Evolutionary conservation across 2,329 filamentous ascomycete genomes (phyloP), one percentile per base, ranked within the genome.

Genomic region (Cryphonectria radicalis): DNA sequence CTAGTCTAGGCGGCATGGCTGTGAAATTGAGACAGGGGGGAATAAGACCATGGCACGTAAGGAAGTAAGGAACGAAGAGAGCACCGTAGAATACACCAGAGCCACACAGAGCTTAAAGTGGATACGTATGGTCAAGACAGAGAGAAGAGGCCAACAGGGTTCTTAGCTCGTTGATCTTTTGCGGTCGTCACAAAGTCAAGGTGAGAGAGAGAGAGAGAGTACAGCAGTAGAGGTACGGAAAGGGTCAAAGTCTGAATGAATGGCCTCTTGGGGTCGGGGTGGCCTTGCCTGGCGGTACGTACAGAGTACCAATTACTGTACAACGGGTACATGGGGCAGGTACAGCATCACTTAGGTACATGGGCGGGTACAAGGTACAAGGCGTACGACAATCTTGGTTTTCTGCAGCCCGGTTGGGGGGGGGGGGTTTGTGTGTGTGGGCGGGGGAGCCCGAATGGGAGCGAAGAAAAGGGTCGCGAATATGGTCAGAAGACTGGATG

Each of bases 1-100:
- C 69, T 71, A 73, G 71, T 59, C 53, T 57, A 68, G 43, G 66
- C 69, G 69, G 68, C 60, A 70, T 70, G 71, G 69, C 69, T 66
- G 69, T 66, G 71, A 73, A 71, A 73, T 73, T 73, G 69, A 71
- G 72, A 69, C 72, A 71, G 69, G 69, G 57, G 32, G 53, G 50
- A 37, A 19, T 22, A 32, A 66, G 57, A n/a, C 37, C 60, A 62
- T 53, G 59, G 25, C 55, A 63, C 55, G 57, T n/a, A 40, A 28
- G 68, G 32, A 55, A 40, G 57, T n/a, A 40, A 37, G 68, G 32
- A 55, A 40, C 37, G 37, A 40, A 40, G 10, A 40, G 53, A 40
- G 60, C 50, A 64, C 19, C 25, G 46, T 40, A 32, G 60, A 46
- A 42, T 28, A 25, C 35, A 63, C 43, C 35, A 14, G 32, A 63